A percentile compares a stretch with the other conserved stretches of the same genome.
Evolutionary conservation across 768 basidiomycete species (phyloP).

Genomic region (Tylopilus rubrobrunneus): DNA sequence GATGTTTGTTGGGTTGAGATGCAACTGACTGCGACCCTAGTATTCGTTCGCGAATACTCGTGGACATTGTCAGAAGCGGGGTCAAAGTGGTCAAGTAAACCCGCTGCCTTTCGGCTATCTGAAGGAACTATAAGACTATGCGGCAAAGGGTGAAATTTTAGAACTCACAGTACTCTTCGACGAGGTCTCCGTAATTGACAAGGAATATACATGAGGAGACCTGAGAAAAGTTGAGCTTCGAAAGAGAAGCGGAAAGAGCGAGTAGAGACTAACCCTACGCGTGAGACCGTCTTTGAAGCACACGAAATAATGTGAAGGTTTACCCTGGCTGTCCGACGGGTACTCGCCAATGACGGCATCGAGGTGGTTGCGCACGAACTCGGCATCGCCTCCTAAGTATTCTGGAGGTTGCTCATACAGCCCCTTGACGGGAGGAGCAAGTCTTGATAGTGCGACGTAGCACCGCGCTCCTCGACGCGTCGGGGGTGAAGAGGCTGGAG

Average conservation of each 20-base stretch:
- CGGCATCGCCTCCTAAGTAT: constrained; percentile 32
- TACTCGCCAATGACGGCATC: constrained; percentile 61
- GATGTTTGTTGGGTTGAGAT: constrained; percentile 1
- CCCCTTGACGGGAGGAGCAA: constrained; percentile 36
- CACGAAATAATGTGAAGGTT: constrained; percentile 56
- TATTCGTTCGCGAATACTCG: constrained; percentile 51
- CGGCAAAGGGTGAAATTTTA: not conserved
- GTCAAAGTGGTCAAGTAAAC: constrained; percentile 51
- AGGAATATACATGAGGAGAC: constrained; percentile 39
- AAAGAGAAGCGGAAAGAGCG: not conserved
- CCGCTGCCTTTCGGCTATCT: constrained; percentile 46
- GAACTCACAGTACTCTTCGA: constrained; percentile 54
- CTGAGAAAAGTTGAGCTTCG: constrained; percentile 30
- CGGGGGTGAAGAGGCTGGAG: constrained; percentile 9
- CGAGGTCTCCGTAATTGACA: constrained; percentile 38
- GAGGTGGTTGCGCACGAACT: constrained; percentile 29
- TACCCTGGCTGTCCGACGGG: constrained; percentile 24
- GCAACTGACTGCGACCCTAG: constrained; percentile 21
- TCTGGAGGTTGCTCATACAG: constrained; percentile 39
- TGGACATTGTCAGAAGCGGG: constrained; percentile 54
- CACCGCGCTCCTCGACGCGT: constrained; percentile 16
- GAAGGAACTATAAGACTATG: constrained; percentile 8
- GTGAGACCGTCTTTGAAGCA: constrained; percentile 54
- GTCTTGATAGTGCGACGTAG: constrained; percentile 37
- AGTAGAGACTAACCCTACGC: constrained; percentile 44